These are phyloP conservation scores for Agrocybe praecox DNA, from an alignment of 768 basidiomycete species.

Conservation along the genomic window DNA sequence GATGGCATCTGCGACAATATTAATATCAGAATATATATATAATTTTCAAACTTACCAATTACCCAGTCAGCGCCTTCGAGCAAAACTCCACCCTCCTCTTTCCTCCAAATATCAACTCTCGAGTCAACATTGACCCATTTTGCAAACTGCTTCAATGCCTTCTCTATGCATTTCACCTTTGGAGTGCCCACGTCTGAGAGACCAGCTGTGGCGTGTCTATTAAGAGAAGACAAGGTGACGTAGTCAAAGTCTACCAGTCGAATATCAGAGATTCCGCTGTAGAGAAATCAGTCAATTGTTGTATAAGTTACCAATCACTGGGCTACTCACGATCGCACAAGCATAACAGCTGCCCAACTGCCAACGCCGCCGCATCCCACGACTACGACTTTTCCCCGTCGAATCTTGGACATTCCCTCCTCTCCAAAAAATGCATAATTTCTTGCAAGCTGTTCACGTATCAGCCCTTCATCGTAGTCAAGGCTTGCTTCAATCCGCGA, in stretches of 20 bases:
- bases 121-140: constrained; percentile 89
- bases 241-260: constrained; percentile 95
- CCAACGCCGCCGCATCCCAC: constrained; percentile 98
- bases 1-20: constrained; percentile 73
- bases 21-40: not conserved
- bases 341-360: constrained; percentile 95
- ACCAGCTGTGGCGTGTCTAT: constrained; percentile 90
- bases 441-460: constrained; percentile 87
- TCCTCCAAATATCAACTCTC: constrained; percentile 83
- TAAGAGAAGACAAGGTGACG: constrained; percentile 92
- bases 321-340: constrained; percentile 77
- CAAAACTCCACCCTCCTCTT: constrained; percentile 73
- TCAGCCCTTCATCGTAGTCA: constrained; percentile 76
- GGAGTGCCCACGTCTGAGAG: constrained; percentile 92
- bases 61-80: constrained; percentile 94
- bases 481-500: not conserved
- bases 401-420: constrained; percentile 79
- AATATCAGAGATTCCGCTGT: constrained; percentile 73
- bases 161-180: constrained; percentile 82
- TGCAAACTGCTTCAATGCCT: constrained; percentile 68
- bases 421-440: constrained; percentile 96
- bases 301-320: not conserved
- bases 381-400: constrained; percentile 77
- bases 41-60: constrained; percentile 56
- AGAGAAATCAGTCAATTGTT: not conserved